Conservation (phyloP, 768 basidiomycete genomes). For the Boletus subparvulus region DNA sequence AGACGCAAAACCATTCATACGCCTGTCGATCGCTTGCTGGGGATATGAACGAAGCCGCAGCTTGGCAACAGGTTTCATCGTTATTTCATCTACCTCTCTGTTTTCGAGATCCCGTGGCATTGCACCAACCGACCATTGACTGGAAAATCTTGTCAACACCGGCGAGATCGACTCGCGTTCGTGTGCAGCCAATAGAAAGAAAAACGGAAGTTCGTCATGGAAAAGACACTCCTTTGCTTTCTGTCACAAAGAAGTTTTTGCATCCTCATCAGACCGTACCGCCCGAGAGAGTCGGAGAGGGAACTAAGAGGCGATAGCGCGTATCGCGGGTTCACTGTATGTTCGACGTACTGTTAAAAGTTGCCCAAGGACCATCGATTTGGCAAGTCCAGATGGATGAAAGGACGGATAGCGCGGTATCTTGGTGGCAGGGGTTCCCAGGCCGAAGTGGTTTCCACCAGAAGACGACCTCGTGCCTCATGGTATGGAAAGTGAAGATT, state of each 20-base stretch:
- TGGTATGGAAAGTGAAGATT: conserved; percentile 7
- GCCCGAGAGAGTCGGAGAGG: background rate
- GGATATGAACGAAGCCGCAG: conserved; percentile 18
- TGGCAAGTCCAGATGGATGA: conserved; percentile 10
- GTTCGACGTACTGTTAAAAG: conserved; percentile 2
- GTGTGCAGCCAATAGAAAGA: background rate
- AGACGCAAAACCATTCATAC: conserved; percentile 3
- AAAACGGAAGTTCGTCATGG: background rate
- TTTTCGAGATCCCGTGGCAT: conserved; percentile 33
- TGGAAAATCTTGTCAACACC: conserved; percentile 16
- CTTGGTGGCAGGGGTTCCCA: conserved; percentile 19
- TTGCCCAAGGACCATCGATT: conserved; percentile 6
- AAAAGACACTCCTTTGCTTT: background rate
- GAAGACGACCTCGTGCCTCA: conserved; percentile 22
- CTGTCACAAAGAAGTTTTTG: background rate
- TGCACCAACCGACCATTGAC: conserved; percentile 8
- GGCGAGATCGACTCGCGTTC: conserved; percentile 27
- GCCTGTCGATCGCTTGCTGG: conserved; percentile 20
- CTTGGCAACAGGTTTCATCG: conserved; percentile 27
- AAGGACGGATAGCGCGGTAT: conserved; percentile 1
- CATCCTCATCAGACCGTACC: background rate
- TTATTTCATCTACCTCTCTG: conserved; percentile 28
- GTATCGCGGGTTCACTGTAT: conserved; percentile 11
- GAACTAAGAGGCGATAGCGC: conserved; percentile 18
- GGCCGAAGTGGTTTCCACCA: conserved; percentile 9